These are phyloP conservation scores for Fusarium gaditjirri DNA, from an alignment of 2,329 filamentous ascomycete species.

Conservation along the genomic window DNA sequence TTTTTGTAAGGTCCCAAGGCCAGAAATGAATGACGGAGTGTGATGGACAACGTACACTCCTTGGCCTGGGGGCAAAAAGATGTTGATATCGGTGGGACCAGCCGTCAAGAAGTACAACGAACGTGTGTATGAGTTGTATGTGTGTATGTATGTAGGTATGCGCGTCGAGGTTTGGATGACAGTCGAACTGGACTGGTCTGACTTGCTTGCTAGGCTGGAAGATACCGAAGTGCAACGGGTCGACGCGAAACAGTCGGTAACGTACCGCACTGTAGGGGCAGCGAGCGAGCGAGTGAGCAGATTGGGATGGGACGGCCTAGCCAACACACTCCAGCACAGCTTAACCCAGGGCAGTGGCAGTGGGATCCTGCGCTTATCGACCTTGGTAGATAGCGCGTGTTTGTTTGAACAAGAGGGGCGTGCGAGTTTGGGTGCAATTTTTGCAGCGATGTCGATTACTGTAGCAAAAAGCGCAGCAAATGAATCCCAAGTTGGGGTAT, in stretches of 20 bases:
- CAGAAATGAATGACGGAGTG: slow-evolving; percentile 45
- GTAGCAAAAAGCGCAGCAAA: slow-evolving; percentile 12
- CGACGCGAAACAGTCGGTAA: slow-evolving; percentile 23
- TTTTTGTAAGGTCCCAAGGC: slow-evolving; percentile 46
- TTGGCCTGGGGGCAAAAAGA: slow-evolving; percentile 33
- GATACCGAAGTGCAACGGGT: slow-evolving; percentile 34
- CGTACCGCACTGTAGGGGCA: not conserved
- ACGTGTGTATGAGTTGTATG: slow-evolving; percentile 5
- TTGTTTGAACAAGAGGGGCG: slow-evolving; percentile 37
- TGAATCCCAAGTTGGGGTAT: slow-evolving; percentile 47
- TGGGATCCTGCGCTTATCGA: slow-evolving; percentile 48
- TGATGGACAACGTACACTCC: slow-evolving; percentile 43
- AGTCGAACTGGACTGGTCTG: slow-evolving; percentile 8
- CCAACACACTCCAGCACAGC: slow-evolving; percentile 15
- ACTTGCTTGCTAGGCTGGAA: slow-evolving; percentile 29
- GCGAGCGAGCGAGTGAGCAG: not conserved
- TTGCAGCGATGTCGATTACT: not conserved
- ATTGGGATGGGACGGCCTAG: slow-evolving; percentile 14
- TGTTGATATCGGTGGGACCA: slow-evolving; percentile 36
- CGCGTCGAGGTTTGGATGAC: slow-evolving; percentile 28
- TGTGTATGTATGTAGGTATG: slow-evolving; percentile 10
- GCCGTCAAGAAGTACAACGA: slow-evolving; percentile 15
- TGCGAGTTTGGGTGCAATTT: slow-evolving; percentile 36
- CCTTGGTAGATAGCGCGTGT: slow-evolving; percentile 43
- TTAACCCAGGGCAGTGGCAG: slow-evolving; percentile 41